These are phyloP conservation scores for Entomortierella beljakovae DNA, from an alignment of 192 early-diverging fungal species.

Conservation along the genomic window DNA sequence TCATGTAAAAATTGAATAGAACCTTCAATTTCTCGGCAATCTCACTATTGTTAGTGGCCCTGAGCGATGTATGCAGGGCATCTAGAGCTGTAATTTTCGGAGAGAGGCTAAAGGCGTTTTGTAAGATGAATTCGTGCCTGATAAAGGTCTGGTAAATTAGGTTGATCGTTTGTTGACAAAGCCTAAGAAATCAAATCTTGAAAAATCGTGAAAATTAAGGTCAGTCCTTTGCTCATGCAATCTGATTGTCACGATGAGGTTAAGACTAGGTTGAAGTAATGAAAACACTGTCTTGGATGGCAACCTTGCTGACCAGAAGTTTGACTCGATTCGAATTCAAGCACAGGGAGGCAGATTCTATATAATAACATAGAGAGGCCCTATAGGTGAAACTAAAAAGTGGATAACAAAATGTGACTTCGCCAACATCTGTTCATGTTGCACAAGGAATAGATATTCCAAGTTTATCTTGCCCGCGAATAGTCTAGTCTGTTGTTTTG, in stretches of 20 bases:
- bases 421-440: no score
- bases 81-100: slow-evolving; percentile 13
- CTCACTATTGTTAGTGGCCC: slow-evolving; percentile 9
- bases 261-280: background rate
- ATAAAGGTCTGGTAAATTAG: background rate
- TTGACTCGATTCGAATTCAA: slow-evolving; percentile 33
- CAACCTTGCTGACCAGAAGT: slow-evolving; percentile 31
- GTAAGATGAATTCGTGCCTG: slow-evolving; percentile 15
- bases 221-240: background rate
- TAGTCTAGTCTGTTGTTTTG: no score
- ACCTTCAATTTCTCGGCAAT: slow-evolving; percentile 7
- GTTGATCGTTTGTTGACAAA: slow-evolving; percentile 4
- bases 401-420: no score
- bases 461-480: no score
- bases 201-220: background rate
- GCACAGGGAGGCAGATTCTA: slow-evolving; percentile 34
- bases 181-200: slow-evolving; percentile 2
- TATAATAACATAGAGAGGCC: slow-evolving; percentile 15
- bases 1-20: slow-evolving; percentile 3
- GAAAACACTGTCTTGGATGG: slow-evolving; percentile 24
- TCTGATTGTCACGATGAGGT: background rate
- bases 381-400: no score
- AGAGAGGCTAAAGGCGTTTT: slow-evolving; percentile 9
- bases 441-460: no score
- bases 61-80: slow-evolving; percentile 10